Percentiles rank a stretch among this genome's conserved stretches.
These are phyloP conservation scores for Isatis tinctoria DNA, from an alignment of 345 rosid species.

Conservation along the genomic window DNA sequence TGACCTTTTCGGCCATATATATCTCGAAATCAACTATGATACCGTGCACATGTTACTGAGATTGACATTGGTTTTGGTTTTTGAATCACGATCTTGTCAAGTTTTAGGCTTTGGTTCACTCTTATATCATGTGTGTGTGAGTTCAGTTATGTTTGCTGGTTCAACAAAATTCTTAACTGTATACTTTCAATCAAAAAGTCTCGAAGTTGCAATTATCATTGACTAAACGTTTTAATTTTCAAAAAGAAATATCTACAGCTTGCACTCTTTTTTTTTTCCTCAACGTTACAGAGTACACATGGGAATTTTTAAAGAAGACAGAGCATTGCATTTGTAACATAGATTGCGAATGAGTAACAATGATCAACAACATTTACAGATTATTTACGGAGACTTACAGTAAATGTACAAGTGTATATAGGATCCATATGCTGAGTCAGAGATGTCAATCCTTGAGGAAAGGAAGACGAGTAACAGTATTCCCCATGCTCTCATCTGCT, in stretches of 20 bases:
- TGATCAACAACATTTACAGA: conserved; percentile 13
- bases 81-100: neutral
- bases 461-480: conserved; percentile 60
- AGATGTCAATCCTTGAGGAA: conserved; percentile 56
- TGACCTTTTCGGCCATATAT: neutral
- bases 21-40: neutral
- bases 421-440: conserved; percentile 19
- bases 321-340: conserved; percentile 13
- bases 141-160: neutral
- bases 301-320: neutral
- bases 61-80: neutral
- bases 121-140: neutral
- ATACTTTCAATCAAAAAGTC: too few relatives aligned
- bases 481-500: conserved; percentile 36
- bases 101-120: neutral
- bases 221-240: too few relatives aligned
- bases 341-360: conserved; percentile 2
- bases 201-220: too few relatives aligned
- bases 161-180: neutral
- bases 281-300: conserved; percentile 2
- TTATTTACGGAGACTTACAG: conserved; percentile 23
- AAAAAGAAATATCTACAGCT: neutral
- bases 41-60: neutral
- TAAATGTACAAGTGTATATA: conserved; percentile 16
- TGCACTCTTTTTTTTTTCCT: neutral